Evolutionary conservation across 805 yeast genomes (phyloP).

Genomic region (Osmozyma mogii): DNA sequence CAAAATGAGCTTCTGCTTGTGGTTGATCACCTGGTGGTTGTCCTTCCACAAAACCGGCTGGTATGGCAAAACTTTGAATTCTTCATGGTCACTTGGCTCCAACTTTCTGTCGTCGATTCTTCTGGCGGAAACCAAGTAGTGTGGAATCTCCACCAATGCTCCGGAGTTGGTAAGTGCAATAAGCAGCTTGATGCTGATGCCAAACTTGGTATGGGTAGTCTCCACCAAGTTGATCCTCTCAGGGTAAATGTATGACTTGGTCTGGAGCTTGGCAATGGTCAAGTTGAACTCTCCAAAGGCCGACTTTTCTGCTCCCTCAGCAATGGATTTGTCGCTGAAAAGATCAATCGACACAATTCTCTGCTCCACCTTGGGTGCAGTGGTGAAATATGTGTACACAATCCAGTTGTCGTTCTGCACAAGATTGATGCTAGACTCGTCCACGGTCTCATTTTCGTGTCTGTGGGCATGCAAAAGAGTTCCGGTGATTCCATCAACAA

Average conservation of each 20-base stretch:
- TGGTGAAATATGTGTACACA: slow-evolving; percentile 55
- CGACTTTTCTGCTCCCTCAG: slow-evolving; percentile 1
- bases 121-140: slow-evolving; percentile 57
- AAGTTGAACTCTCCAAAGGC: slow-evolving; percentile 9
- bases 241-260: slow-evolving; percentile 58
- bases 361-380: slow-evolving; percentile 39
- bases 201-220: slow-evolving; percentile 52
- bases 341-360: slow-evolving; percentile 69
- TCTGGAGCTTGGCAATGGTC: slow-evolving; percentile 39
- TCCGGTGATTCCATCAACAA: slow-evolving; percentile 70
- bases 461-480: slow-evolving; percentile 37
- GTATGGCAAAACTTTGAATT: slow-evolving; percentile 55
- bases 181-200: slow-evolving; percentile 62
- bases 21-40: slow-evolving; percentile 26
- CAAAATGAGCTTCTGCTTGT: slow-evolving; percentile 24
- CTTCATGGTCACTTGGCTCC: slow-evolving; percentile 43
- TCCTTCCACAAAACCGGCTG: slow-evolving; percentile 46
- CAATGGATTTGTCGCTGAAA: slow-evolving; percentile 45
- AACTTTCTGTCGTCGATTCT: slow-evolving; percentile 51
- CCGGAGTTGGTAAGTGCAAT: slow-evolving; percentile 53
- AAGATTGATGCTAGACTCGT: slow-evolving; percentile 37
- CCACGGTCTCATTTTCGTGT: slow-evolving; percentile 30
- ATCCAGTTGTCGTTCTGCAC: slow-evolving; percentile 81
- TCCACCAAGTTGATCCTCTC: slow-evolving; percentile 45
- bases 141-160: slow-evolving; percentile 64